Conservation (phyloP, 1,139 yeast species). For the Hanseniaspora uvarum region DNA sequence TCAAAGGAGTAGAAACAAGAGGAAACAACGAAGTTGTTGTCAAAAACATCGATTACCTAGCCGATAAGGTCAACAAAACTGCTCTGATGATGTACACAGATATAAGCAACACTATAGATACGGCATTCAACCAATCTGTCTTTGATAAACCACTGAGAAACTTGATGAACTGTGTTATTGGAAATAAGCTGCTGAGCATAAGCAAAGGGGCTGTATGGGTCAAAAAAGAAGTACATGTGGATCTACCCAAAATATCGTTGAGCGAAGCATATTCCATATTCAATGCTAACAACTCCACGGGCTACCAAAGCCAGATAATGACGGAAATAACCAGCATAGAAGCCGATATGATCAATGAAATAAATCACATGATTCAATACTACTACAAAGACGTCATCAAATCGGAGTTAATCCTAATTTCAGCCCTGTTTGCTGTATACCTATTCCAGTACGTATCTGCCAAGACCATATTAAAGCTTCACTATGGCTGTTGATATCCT, state of each 20-base stretch:
- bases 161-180: conserved; percentile 70
- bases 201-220: conserved; percentile 75
- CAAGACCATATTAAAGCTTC: conserved; percentile 20
- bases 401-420: conserved; percentile 40
- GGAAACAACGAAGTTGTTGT: conserved; percentile 54
- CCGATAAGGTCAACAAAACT: conserved; percentile 47
- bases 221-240: conserved; percentile 48
- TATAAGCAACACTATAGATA: conserved; percentile 46
- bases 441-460: conserved; percentile 39
- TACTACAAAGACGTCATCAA: conserved; percentile 10
- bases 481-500: neutral
- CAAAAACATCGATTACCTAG: conserved; percentile 52
- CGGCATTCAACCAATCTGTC: conserved; percentile 58
- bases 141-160: conserved; percentile 52
- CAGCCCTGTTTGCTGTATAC: conserved; percentile 42
- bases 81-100: conserved; percentile 40
- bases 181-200: conserved; percentile 53
- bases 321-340: neutral
- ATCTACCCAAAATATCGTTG: conserved; percentile 45
- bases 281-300: neutral
- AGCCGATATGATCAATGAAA: neutral
- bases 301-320: neutral
- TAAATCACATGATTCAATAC: neutral
- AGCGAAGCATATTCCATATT: conserved; percentile 26
- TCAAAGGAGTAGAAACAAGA: conserved; percentile 36